Percentiles rank a stretch among this genome's conserved stretches.
phyloP scores from a whole-genome alignment of 768 basidiomycete genomes.

The Boletellus ananas region DNA sequence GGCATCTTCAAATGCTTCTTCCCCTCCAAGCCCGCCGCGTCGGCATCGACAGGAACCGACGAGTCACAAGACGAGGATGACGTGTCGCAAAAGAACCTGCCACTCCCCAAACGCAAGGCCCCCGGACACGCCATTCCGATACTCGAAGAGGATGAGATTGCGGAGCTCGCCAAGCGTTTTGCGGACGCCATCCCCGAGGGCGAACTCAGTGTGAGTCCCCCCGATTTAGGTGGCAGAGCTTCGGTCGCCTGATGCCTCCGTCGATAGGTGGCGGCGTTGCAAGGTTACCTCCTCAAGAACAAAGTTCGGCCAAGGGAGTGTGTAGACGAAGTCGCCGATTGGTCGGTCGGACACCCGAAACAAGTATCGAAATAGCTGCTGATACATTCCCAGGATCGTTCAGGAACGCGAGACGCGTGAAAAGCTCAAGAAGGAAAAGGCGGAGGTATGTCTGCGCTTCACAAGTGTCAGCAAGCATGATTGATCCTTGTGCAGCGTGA shows the following conservation, averaged over 20 bases:
- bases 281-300: slow-evolving; percentile 85
- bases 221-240: neutral
- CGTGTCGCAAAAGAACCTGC: slow-evolving; percentile 62
- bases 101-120: slow-evolving; percentile 61
- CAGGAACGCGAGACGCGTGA: slow-evolving; percentile 82
- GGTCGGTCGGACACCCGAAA: slow-evolving; percentile 39
- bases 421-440: slow-evolving; percentile 79
- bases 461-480: neutral
- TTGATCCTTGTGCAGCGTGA: slow-evolving; percentile 51
- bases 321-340: slow-evolving; percentile 74
- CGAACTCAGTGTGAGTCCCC: slow-evolving; percentile 70
- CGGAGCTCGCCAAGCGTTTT: slow-evolving; percentile 75
- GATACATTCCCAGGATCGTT: slow-evolving; percentile 41
- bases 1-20: slow-evolving; percentile 95
- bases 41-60: slow-evolving; percentile 9
- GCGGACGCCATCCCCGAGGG: slow-evolving; percentile 81
- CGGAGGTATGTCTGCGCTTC: slow-evolving; percentile 39
- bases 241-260: neutral
- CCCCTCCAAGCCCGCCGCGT: slow-evolving; percentile 48
- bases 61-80: slow-evolving; percentile 33
- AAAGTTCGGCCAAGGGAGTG: slow-evolving; percentile 86
- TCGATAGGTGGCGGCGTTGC: slow-evolving; percentile 70
- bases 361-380: neutral
- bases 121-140: slow-evolving; percentile 58
- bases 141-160: slow-evolving; percentile 72